These are phyloP conservation scores for Gentiana straminea DNA, from an alignment of 257 asterid species.

Conservation along the genomic window DNA sequence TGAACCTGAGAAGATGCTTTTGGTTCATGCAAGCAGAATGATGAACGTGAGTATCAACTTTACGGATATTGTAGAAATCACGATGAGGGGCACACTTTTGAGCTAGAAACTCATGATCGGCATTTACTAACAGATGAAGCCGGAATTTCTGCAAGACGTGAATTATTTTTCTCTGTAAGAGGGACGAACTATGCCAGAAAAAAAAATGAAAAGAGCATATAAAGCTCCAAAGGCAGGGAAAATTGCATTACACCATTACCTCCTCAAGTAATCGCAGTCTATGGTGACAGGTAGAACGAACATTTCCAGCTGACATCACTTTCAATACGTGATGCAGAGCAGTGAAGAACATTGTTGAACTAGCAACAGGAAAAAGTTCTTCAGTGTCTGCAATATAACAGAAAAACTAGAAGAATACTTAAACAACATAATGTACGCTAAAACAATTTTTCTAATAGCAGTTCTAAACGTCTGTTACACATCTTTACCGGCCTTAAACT, in stretches of 20 bases:
- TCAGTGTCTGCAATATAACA: constrained; percentile 39
- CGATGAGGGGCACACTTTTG: constrained; percentile 97
- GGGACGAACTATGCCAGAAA: constrained; percentile 3
- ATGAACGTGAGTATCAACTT: constrained; percentile 91
- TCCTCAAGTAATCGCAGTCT: constrained; percentile 81
- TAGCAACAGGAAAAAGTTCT: constrained; percentile 78
- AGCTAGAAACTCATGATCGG: constrained; percentile 81
- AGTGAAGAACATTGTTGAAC: constrained; percentile 74
- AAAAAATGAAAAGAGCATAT: not conserved
- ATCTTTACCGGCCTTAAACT: constrained; percentile 11
- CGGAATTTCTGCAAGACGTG: constrained; percentile 58
- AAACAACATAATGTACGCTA: constrained; percentile 3
- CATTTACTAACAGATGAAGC: constrained; percentile 71
- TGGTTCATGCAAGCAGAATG: constrained; percentile 99
- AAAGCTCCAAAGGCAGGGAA: not conserved
- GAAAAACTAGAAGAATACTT: not conserved
- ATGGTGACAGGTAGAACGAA: constrained; percentile 72
- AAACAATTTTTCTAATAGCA: not conserved
- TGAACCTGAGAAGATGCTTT: constrained; percentile 87
- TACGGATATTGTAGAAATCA: constrained; percentile 82
- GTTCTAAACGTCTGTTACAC: not conserved
- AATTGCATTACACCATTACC: constrained; percentile 27
- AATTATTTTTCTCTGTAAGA: constrained; percentile 9
- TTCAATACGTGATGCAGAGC: constrained; percentile 81
- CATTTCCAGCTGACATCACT: constrained; percentile 76